phyloP scores from a whole-genome alignment of 2,329 filamentous ascomycete genomes.

The Epichloe elymi region DNA sequence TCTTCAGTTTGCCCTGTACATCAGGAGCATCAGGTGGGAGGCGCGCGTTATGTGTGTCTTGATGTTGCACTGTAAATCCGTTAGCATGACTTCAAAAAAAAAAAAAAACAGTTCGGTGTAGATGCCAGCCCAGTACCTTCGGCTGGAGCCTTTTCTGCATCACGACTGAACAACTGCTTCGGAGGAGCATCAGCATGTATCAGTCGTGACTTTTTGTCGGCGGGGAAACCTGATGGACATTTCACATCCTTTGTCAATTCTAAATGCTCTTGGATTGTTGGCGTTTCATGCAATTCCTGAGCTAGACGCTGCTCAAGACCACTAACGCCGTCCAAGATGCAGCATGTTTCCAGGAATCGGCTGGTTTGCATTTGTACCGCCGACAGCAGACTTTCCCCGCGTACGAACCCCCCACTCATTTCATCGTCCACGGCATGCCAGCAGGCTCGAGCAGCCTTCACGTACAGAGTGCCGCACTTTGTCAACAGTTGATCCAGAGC shows the following conservation, averaged over 20 bases:
- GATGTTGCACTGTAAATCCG: background rate
- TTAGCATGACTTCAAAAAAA: background rate
- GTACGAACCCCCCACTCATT: conserved; percentile 26
- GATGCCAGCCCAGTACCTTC: background rate
- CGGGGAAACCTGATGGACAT: background rate
- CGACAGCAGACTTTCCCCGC: conserved; percentile 38
- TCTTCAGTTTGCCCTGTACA: conserved; percentile 22
- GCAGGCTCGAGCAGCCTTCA: conserved; percentile 60
- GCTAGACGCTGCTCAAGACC: conserved; percentile 40
- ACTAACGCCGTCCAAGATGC: conserved; percentile 44
- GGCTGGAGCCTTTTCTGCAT: background rate
- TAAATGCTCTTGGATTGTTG: background rate
- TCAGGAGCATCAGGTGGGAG: conserved; percentile 11
- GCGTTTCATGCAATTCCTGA: conserved; percentile 28
- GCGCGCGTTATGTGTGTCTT: background rate
- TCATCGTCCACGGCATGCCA: conserved; percentile 57
- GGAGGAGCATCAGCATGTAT: background rate
- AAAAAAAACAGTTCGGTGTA: background rate
- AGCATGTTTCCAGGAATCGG: conserved; percentile 47
- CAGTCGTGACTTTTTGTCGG: conserved; percentile 2
- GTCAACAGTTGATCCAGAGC: conserved; percentile 49
- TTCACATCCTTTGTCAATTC: conserved; percentile 3
- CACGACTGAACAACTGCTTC: background rate
- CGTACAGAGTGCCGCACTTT: conserved; percentile 61
- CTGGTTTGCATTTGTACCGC: conserved; percentile 41